Percentiles rank a stretch among this genome's conserved stretches.
phyloP scores from a whole-genome alignment of 148 eudicot species.

The Euryodendron excelsum region DNA sequence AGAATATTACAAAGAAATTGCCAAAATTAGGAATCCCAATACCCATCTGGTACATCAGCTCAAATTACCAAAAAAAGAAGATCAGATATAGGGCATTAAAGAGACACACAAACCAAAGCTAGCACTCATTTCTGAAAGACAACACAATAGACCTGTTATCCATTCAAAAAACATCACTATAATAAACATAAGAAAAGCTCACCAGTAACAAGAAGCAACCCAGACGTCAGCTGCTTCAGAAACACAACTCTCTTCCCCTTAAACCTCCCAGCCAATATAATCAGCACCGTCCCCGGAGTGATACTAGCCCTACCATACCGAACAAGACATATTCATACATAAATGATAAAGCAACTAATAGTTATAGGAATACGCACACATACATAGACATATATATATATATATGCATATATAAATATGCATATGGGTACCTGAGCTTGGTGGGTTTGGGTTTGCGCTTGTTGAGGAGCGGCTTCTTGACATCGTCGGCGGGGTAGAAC shows the following conservation, averaged over 20 bases:
- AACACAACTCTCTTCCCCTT: constrained; percentile 49
- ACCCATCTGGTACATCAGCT: too few species aligned
- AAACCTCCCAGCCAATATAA: constrained; percentile 39
- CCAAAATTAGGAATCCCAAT: too few species aligned
- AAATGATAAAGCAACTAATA: too few species aligned
- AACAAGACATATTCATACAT: not conserved
- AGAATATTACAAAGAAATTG: too few species aligned
- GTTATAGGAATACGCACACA: not conserved
- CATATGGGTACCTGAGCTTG: constrained; percentile 59
- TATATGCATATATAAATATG: too few species aligned
- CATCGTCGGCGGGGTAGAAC: constrained; percentile 84
- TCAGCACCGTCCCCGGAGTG: constrained; percentile 39
- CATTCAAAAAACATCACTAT: not conserved
- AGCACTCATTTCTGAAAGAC: not conserved
- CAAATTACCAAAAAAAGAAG: not conserved
- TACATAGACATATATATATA: too few species aligned
- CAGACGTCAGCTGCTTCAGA: constrained; percentile 44
- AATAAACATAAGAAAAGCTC: constrained; percentile 3
- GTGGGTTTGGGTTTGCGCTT: constrained; percentile 70
- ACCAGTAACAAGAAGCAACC: constrained; percentile 46
- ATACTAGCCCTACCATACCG: constrained; percentile 38
- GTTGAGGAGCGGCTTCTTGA: constrained; percentile 73
- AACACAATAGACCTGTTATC: not conserved
- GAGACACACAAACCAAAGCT: not conserved
- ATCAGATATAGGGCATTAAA: not conserved